Evolutionary conservation across 2,329 filamentous ascomycete species (phyloP), one percentile per base, ranked within the genome.

Genomic region (Fusarium aywerte): DNA sequence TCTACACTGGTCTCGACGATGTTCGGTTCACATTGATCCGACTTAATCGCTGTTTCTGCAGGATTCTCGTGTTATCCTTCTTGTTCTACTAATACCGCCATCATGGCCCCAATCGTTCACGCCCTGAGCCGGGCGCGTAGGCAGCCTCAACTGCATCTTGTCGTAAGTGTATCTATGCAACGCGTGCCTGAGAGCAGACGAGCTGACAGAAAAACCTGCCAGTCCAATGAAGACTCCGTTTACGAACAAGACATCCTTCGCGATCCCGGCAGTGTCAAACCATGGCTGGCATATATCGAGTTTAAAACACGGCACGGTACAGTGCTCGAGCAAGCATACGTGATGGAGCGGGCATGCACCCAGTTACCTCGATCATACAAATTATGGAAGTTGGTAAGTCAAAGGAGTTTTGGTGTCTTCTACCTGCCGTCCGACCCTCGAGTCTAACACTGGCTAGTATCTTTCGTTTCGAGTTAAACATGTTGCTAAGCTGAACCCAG

Each of bases 231-330:
- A 81, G 96, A 99, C 81, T 90, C 92, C 55, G 87, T 97, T 63
- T 99, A 98, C 84, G 96, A 99, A 81, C 94, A 97, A 80, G 96
- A 99, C 78, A 89, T 98, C 63, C 83, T 96, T 68, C 92, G 94
- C 72, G 92, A 96, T 74, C 88, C 89, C 10, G 91, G 90, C 74
- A 96, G 89, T 77, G 89, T 95, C 70, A 96, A 95, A 80, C 94
- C 96, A 74, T 99, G 96, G 96, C 86, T 99, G 59, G 89, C 93
- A 70, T 99, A 98, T 79, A 92, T 95, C 77, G 89, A 93, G 70
- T 94, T 92, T 85, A 99, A 99, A 81, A 82, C 89, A 71, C 91
- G 93, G 72, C 91, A 97, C 85, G 95, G 94, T 71, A 92, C 87
- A 42, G 76, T 92, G 40, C 88, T 92, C 53, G 95, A 98, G 81